These are phyloP conservation scores for Penicillium ochrochloron DNA, from an alignment of 495 filamentous ascomycete species.

Conservation along the genomic window DNA sequence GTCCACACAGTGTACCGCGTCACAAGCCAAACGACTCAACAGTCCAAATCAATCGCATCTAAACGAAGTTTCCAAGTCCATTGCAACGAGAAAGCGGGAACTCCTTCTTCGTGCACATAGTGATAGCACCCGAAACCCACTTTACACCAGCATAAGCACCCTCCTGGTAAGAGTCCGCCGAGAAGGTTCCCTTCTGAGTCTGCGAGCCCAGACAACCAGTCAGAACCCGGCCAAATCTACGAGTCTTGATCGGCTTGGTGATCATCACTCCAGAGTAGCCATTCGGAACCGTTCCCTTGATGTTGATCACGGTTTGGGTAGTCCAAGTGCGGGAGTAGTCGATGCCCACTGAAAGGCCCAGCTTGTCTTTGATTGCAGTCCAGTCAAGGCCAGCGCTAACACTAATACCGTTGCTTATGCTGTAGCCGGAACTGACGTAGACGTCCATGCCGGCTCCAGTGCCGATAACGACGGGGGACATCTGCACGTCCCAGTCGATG, in stretches of 20 bases:
- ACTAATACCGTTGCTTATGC: conserved; percentile 8
- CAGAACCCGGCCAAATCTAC: background rate
- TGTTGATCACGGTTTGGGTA: conserved; percentile 4
- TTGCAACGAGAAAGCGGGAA: conserved; percentile 18
- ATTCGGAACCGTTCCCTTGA: background rate
- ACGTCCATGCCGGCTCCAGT: conserved; percentile 17
- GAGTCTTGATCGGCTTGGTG: background rate
- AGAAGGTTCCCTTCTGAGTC: background rate
- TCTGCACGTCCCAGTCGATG: conserved; percentile 22
- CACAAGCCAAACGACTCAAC: background rate
- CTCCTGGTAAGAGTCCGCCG: conserved; percentile 13
- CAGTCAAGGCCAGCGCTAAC: background rate
- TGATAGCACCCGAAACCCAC: conserved; percentile 20
- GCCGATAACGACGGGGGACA: conserved; percentile 21
- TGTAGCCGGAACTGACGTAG: conserved; percentile 19
- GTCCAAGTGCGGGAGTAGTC: background rate
- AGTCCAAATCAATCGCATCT: background rate
- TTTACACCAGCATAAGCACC: conserved; percentile 18
- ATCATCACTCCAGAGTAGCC: conserved; percentile 5
- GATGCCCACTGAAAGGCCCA: background rate
- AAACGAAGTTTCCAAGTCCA: conserved; percentile 13
- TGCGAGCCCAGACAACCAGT: background rate
- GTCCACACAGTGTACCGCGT: too few species aligned
- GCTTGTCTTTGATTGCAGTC: background rate
- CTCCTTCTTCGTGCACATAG: conserved; percentile 20